phyloP scores from a whole-genome alignment of 345 rosid genomes.

The Hibiscus syriacus region DNA sequence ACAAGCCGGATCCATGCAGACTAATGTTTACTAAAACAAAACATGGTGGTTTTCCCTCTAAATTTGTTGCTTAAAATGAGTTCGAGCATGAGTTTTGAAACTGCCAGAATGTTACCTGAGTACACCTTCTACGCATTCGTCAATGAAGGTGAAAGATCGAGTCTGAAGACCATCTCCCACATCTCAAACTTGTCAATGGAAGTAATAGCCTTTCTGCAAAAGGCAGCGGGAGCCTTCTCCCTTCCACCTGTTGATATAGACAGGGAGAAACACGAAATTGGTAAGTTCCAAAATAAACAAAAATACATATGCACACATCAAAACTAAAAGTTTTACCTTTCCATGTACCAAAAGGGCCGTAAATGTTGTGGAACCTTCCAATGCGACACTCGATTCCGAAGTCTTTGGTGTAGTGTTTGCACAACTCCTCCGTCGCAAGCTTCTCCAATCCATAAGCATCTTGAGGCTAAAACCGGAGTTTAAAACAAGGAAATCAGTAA shows the following conservation, averaged over 20 bases:
- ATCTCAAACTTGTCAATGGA: conserved; percentile 86
- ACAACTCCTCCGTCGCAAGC: conserved; percentile 94
- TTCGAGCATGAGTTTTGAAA: too few relatives aligned
- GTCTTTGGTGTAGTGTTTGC: conserved; percentile 94
- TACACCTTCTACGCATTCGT: too few relatives aligned
- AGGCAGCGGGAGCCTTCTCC: conserved; percentile 99
- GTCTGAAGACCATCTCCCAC: conserved; percentile 99
- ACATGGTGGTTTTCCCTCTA: too few relatives aligned
- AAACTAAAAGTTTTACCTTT: conserved; percentile 46
- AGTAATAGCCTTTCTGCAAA: conserved; percentile 83
- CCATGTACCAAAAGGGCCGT: too few relatives aligned
- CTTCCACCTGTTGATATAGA: conserved; percentile 61
- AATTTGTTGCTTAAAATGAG: too few relatives aligned
- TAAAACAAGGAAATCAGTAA: neutral
- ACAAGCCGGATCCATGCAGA: neutral
- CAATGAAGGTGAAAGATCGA: too few relatives aligned
- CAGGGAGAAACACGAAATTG: neutral
- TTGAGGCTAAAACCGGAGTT: conserved; percentile 63
- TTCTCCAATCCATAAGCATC: conserved; percentile 99
- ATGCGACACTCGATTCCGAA: too few relatives aligned
- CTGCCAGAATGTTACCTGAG: conserved; percentile 40
- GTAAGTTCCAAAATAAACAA: conserved; percentile 1
- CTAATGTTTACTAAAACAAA: too few relatives aligned
- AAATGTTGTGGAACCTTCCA: too few relatives aligned
- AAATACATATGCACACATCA: neutral